Evolutionary conservation across 2,329 filamentous ascomycete genomes (phyloP).

Genomic region (Neopestalotiopsis sp.): DNA sequence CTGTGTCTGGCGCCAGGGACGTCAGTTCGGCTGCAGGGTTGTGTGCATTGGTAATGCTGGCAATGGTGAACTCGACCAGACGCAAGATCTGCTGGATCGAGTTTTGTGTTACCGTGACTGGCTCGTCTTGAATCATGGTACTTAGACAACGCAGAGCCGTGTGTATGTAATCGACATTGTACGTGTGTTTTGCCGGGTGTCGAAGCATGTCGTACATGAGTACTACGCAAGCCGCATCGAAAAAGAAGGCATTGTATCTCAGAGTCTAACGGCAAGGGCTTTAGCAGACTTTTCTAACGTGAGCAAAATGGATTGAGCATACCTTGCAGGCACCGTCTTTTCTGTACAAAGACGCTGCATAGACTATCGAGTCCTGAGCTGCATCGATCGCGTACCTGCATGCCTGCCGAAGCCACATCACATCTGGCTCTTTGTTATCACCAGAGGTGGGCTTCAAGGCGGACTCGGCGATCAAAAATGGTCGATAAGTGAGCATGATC

Average conservation of each 20-base stretch:
- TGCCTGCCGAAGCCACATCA: conserved; percentile 37
- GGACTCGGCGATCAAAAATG: conserved; percentile 33
- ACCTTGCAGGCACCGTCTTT: conserved; percentile 24
- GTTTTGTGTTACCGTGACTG: conserved; percentile 25
- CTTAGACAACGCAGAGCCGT: conserved; percentile 31
- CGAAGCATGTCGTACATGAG: conserved; percentile 36
- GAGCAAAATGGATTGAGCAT: background rate
- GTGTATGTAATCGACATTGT: conserved; percentile 36
- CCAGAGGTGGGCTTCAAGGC: conserved; percentile 24
- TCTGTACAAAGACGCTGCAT: conserved; percentile 22
- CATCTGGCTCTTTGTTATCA: conserved; percentile 15
- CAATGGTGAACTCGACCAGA: conserved; percentile 31
- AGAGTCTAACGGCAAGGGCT: conserved; percentile 2
- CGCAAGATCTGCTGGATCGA: conserved; percentile 28
- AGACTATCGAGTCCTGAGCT: conserved; percentile 35
- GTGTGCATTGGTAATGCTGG: conserved; percentile 21
- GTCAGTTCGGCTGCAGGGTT: conserved; percentile 19
- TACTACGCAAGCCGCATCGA: conserved; percentile 36
- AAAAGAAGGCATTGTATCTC: conserved; percentile 34
- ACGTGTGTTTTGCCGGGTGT: conserved; percentile 34
- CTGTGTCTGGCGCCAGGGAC: background rate
- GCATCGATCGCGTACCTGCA: conserved; percentile 36
- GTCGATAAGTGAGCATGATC: conserved; percentile 31
- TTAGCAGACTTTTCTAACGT: background rate
- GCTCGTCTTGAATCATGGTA: conserved; percentile 29